phyloP scores from a whole-genome alignment of 2,329 filamentous ascomycete genomes.

The Penicillium glabrum region DNA sequence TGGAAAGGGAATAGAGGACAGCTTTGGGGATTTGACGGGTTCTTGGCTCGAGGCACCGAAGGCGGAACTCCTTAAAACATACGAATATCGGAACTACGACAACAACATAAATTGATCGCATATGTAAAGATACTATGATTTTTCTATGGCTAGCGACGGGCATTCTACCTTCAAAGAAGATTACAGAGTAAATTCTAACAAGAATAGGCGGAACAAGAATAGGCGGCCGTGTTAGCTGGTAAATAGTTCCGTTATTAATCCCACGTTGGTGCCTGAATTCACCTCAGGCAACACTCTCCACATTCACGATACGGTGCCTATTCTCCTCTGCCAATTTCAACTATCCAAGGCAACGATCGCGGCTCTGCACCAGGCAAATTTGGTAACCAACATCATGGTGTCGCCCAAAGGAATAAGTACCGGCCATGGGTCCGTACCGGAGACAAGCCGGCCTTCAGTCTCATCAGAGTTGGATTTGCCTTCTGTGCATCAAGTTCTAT shows the following conservation, averaged over 20 bases:
- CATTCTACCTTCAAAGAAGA: too few relatives aligned
- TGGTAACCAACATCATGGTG: conserved; percentile 12
- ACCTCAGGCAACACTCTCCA: conserved; percentile 17
- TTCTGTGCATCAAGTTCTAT: conserved; percentile 26
- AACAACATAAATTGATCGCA: not conserved
- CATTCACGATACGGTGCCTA: not conserved
- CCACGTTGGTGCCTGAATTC: conserved; percentile 18
- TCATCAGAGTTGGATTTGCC: conserved; percentile 22
- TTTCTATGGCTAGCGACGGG: not conserved
- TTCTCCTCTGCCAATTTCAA: conserved; percentile 1
- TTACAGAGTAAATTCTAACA: not conserved
- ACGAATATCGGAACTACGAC: not conserved
- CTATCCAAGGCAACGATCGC: conserved; percentile 5
- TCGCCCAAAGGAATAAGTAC: conserved; percentile 13
- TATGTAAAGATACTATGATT: not conserved
- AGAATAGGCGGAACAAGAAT: too few relatives aligned
- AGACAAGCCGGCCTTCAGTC: conserved; percentile 1
- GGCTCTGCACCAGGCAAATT: not conserved
- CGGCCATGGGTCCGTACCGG: conserved; percentile 1
- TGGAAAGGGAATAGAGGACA: conserved; percentile 13
- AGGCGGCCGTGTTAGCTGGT: not conserved
- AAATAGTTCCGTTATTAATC: not conserved
- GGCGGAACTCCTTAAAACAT: conserved; percentile 10
- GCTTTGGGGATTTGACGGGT: conserved; percentile 11
- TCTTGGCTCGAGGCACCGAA: conserved; percentile 8